phyloP scores from a whole-genome alignment of 257 asterid genomes.

The Nicotiana benthamiana region DNA sequence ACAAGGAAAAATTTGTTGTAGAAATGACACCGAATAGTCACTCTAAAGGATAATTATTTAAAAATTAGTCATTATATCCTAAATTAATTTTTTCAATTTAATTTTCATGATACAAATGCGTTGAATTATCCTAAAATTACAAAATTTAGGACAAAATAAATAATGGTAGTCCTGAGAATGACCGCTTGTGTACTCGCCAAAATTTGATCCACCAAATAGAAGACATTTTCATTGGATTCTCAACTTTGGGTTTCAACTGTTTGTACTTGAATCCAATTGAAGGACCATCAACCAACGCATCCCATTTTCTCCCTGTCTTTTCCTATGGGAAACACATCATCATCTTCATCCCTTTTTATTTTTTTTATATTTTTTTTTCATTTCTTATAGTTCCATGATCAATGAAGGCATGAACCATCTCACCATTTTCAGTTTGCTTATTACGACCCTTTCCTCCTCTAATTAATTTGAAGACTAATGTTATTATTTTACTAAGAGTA shows the following conservation, averaged over 20 bases:
- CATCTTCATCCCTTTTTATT: neutral
- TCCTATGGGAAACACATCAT: neutral
- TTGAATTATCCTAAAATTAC: too few relatives aligned
- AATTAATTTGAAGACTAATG: neutral
- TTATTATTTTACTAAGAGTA: neutral
- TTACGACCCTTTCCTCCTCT: neutral
- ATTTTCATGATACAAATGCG: too few relatives aligned
- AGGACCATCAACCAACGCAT: slow-evolving; percentile 8
- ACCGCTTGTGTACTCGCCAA: too few relatives aligned
- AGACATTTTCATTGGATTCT: slow-evolving; percentile 18
- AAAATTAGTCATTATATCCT: accelerated
- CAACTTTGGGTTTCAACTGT: neutral
- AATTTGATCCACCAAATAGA: neutral
- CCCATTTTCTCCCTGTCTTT: neutral
- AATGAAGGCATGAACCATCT: neutral
- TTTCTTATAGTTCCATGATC: neutral
- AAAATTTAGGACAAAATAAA: too few relatives aligned
- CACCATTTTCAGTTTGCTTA: neutral
- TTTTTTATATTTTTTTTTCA: too few relatives aligned
- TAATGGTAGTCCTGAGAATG: too few relatives aligned
- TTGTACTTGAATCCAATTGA: slow-evolving; percentile 2
- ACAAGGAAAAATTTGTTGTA: neutral
- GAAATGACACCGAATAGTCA: too few relatives aligned
- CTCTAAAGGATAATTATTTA: accelerated
- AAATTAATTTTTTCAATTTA: too few relatives aligned